These are phyloP conservation scores for Populus hybrid DNA, from an alignment of 441 rosid species.

Conservation along the genomic window DNA sequence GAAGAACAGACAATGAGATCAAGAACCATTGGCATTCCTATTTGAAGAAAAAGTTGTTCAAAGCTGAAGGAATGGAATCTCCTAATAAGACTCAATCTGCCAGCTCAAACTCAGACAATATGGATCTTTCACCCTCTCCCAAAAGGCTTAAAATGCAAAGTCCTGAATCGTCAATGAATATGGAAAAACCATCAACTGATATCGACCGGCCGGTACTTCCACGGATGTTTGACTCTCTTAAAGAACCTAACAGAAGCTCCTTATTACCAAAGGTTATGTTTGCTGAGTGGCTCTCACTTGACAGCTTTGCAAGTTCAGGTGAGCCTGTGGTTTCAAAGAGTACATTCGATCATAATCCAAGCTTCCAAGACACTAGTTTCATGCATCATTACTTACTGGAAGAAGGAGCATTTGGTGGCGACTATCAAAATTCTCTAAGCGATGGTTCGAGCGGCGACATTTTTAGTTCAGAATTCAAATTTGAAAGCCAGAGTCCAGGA, in stretches of 20 bases:
- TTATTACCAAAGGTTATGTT: slow-evolving; percentile 56
- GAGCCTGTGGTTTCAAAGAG: slow-evolving; percentile 21
- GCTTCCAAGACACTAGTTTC: slow-evolving; percentile 26
- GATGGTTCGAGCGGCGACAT: too few species aligned
- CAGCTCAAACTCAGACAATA: slow-evolving; percentile 29
- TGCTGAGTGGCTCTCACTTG: slow-evolving; percentile 68
- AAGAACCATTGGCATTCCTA: slow-evolving; percentile 90
- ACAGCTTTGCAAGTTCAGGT: slow-evolving; percentile 22
- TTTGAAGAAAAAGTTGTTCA: slow-evolving; percentile 56
- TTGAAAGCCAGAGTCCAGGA: slow-evolving; percentile 15
- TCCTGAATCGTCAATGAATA: slow-evolving; percentile 21
- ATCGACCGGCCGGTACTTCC: slow-evolving; percentile 15
- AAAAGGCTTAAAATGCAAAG: slow-evolving; percentile 18
- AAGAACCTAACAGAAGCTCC: slow-evolving; percentile 20
- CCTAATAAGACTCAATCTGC: slow-evolving; percentile 20
- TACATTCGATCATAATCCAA: slow-evolving; percentile 15
- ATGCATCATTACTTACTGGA: slow-evolving; percentile 20
- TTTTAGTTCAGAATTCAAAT: slow-evolving; percentile 42
- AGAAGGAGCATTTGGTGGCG: slow-evolving; percentile 24
- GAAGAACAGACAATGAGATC: slow-evolving; percentile 90
- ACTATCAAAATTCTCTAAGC: slow-evolving; percentile 27
- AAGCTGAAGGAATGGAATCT: slow-evolving; percentile 25
- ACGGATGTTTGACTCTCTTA: slow-evolving; percentile 22
- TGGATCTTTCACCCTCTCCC: slow-evolving; percentile 28
- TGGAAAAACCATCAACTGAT: slow-evolving; percentile 26